These are phyloP conservation scores for Dacryopinax spathularia DNA, from an alignment of 768 basidiomycete species.

Conservation along the genomic window DNA sequence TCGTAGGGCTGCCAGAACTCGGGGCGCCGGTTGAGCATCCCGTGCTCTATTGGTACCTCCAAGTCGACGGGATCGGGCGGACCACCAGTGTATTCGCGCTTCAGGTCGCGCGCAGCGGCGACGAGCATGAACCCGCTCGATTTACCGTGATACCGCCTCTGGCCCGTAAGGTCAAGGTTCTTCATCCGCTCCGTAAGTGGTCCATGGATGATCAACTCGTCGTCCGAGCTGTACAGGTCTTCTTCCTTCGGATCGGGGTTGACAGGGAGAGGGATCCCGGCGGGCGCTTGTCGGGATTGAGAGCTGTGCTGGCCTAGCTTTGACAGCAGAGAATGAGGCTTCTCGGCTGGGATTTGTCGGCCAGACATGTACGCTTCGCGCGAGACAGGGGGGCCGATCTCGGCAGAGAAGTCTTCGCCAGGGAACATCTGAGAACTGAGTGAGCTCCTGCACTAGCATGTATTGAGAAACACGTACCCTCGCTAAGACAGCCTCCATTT, in stretches of 20 bases:
- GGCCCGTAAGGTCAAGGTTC: slow-evolving; percentile 22
- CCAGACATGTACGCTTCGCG: slow-evolving; percentile 14
- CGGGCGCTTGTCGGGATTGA: slow-evolving; percentile 14
- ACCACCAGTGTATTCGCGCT: slow-evolving; percentile 47
- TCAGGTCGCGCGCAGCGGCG: slow-evolving; percentile 43
- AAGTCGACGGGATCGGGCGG: slow-evolving; percentile 1
- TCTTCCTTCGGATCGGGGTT: slow-evolving; percentile 14
- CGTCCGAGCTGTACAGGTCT: slow-evolving; percentile 17
- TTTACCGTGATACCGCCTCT: slow-evolving; percentile 39
- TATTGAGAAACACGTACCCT: slow-evolving; percentile 19
- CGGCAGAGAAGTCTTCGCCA: slow-evolving; percentile 17
- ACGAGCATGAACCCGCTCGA: slow-evolving; percentile 41
- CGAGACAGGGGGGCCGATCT: slow-evolving; percentile 21
- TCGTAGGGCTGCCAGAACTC: slow-evolving; percentile 38
- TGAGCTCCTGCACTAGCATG: not conserved
- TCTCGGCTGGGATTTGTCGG: slow-evolving; percentile 18
- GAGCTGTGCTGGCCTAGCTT: slow-evolving; percentile 12
- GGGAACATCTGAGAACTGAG: slow-evolving; percentile 18
- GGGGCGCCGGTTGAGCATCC: slow-evolving; percentile 26
- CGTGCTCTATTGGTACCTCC: slow-evolving; percentile 12
- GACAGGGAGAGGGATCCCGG: slow-evolving; percentile 11
- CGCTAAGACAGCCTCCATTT: slow-evolving; percentile 37
- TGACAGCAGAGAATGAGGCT: slow-evolving; percentile 18
- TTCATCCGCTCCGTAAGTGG: slow-evolving; percentile 22
- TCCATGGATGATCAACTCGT: slow-evolving; percentile 13